Base-by-base conservation (phyloP, 331 rosid species). In the Phaseolus coccineus region DNA sequence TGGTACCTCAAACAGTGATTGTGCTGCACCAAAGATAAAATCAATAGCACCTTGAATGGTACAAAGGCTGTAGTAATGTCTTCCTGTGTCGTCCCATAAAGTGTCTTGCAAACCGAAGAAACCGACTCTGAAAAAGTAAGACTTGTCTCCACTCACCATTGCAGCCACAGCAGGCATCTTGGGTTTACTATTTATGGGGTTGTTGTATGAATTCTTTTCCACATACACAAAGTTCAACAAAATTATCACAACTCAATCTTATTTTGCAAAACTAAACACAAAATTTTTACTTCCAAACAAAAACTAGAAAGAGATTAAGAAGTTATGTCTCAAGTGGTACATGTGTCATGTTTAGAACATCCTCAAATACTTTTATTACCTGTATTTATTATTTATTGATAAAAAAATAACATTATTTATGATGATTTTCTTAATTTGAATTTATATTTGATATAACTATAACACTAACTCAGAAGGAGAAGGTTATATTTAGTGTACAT, bases 11-110 rank as follows among this genome's bases (percentile, higher is more conserved):
- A 85, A 95, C 39, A 95, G 37, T 44, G 98, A 84, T 8, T 91
- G 97, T 35, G 76, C 99, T 12, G 79, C 76, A 37, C 99, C 99
- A 64, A 95, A 93, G 52, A 95, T 95, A 46, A 95, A 95, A 82
- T 95, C 99, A 31, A 95, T 76, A 28, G 96, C 97, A 56, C 99
- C 99, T 85, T 95, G 96, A 4, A 95, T 88, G 28, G 94, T 90
- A 67, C 99, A 95, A 66, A 61, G 90, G n/a, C 83, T 78, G 64
- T 90, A 95, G 84, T 86, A 91, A 13, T 95, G 99, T 69, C 97
- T 82, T 76, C 99, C 99, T 30, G 71, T 77, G 35, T 68, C 85
- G 9, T 93, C 99, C 96, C 97, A 95, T 56, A 95, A 72, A 19
- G 99, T 95, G 76, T 95, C 99, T 85, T 95, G 99, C 33, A 91